Conservation (phyloP, 164 flowering plant species). For the Chimonanthus praecox region DNA sequence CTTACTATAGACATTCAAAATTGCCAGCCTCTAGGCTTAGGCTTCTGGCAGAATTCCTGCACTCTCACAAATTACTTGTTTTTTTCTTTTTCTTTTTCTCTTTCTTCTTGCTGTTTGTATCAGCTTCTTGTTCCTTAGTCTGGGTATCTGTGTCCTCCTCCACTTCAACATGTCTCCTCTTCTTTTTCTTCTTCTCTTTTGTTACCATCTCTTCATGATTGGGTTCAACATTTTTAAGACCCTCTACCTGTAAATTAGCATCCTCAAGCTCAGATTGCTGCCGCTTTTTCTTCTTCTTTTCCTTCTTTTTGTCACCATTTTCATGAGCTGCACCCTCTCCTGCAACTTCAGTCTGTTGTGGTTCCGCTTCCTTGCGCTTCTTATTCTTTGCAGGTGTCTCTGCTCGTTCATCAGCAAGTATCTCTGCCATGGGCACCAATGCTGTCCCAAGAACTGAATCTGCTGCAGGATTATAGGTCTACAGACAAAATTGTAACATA, state of each 20-base stretch:
- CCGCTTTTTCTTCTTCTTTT: slow-evolving; percentile 7
- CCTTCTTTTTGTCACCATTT: neutral
- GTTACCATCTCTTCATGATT: slow-evolving; percentile 7
- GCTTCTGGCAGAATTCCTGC: neutral
- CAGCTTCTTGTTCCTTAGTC: slow-evolving; percentile 15
- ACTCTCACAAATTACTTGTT: slow-evolving; percentile 8
- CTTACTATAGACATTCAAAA: too few relatives aligned
- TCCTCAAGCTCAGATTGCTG: slow-evolving; percentile 22
- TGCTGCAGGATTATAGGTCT: slow-evolving; percentile 77
- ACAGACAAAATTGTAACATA: slow-evolving; percentile 7
- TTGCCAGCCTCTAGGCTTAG: neutral
- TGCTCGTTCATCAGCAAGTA: slow-evolving; percentile 6
- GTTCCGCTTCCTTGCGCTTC: slow-evolving; percentile 23
- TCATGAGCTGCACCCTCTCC: slow-evolving; percentile 15
- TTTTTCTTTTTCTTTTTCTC: slow-evolving; percentile 39
- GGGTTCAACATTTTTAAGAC: slow-evolving; percentile 16
- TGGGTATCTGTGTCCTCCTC: slow-evolving; percentile 12
- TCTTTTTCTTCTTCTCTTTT: slow-evolving; percentile 39
- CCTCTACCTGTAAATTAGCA: slow-evolving; percentile 1
- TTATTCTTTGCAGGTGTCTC: slow-evolving; percentile 22
- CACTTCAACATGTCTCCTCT: slow-evolving; percentile 30
- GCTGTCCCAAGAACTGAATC: slow-evolving; percentile 45
- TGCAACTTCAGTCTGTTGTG: slow-evolving; percentile 10
- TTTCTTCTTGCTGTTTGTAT: slow-evolving; percentile 29
- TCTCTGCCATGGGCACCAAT: slow-evolving; percentile 7